Conservation (phyloP, 2,329 filamentous ascomycete species). For the Fusarium oxysporum region DNA sequence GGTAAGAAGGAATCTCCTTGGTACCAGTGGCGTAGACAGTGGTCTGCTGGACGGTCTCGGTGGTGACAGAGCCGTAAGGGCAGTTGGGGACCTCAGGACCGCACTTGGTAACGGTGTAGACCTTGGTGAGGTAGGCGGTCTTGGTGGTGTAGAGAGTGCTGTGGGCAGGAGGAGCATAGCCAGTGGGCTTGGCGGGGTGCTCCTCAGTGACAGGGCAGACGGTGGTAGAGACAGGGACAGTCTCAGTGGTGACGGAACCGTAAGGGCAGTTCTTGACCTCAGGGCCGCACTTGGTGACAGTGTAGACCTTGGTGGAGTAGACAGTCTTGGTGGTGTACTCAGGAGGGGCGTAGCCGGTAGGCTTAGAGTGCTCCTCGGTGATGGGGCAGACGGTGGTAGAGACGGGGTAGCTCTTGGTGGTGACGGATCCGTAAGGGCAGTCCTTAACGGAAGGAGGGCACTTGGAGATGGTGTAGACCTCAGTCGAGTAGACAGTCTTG, state of each 20-base stretch:
- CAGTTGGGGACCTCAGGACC: constrained; percentile 47
- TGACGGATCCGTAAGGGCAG: constrained; percentile 42
- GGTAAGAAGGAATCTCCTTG: constrained; percentile 35
- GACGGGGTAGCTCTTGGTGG: constrained; percentile 32
- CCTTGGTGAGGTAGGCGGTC: constrained; percentile 48
- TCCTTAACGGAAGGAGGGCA: constrained; percentile 47
- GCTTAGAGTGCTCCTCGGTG: constrained; percentile 32
- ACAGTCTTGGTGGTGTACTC: constrained; percentile 51
- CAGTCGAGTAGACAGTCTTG: constrained; percentile 40
- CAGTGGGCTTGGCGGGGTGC: constrained; percentile 28
- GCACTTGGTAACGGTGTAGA: constrained; percentile 50
- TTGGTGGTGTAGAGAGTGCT: constrained; percentile 49
- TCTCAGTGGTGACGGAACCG: constrained; percentile 45
- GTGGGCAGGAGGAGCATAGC: constrained; percentile 28
- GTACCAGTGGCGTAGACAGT: constrained; percentile 29
- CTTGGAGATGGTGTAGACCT: constrained; percentile 32
- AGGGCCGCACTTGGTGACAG: constrained; percentile 48
- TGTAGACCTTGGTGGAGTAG: constrained; percentile 49
- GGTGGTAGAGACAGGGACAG: constrained; percentile 5
- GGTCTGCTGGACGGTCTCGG: constrained; percentile 27
- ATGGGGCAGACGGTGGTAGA: constrained; percentile 38
- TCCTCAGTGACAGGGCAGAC: constrained; percentile 25
- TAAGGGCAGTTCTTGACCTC: constrained; percentile 46
- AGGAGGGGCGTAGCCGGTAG: constrained; percentile 32
- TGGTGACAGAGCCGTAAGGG: constrained; percentile 48